A percentile compares a stretch with the other conserved stretches of the same genome.
phyloP scores from a whole-genome alignment of 2,329 filamentous ascomycete species.

The Magnaporthiopsis poae region DNA sequence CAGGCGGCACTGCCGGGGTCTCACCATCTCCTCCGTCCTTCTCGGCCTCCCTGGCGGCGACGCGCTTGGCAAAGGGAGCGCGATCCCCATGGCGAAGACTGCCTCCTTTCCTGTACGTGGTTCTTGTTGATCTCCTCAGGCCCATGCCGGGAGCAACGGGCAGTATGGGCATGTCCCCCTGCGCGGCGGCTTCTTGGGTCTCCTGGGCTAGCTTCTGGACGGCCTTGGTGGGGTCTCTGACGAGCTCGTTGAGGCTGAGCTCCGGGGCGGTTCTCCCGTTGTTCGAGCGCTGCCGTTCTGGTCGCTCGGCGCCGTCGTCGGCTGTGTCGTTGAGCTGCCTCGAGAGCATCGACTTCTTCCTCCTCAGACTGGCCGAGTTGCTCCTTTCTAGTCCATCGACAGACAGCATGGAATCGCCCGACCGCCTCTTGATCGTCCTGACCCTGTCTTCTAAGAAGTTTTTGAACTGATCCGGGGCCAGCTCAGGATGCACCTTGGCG shows the following conservation, averaged over 20 bases:
- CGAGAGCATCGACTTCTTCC: conserved; percentile 94
- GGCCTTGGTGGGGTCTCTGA: conserved; percentile 65
- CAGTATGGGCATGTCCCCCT: conserved; percentile 76
- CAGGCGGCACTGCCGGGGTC: conserved; percentile 31
- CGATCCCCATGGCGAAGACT: conserved; percentile 74
- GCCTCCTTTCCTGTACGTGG: conserved; percentile 76
- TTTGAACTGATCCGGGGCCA: conserved; percentile 93
- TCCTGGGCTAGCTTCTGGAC: conserved; percentile 60
- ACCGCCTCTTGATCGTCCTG: conserved; percentile 76
- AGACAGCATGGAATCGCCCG: conserved; percentile 59
- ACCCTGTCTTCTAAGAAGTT: conserved; percentile 90
- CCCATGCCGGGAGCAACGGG: conserved; percentile 68
- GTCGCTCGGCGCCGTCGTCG: conserved; percentile 67
- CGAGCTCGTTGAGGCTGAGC: conserved; percentile 68
- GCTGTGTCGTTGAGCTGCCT: conserved; percentile 70
- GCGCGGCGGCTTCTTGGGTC: conserved; percentile 30
- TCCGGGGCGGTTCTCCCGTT: conserved; percentile 45
- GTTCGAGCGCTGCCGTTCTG: conserved; percentile 63
- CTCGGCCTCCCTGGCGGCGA: conserved; percentile 52
- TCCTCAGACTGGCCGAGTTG: conserved; percentile 55
- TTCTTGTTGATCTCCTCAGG: conserved; percentile 79
- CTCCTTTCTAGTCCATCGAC: conserved; percentile 43
- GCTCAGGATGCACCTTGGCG: conserved; percentile 82
- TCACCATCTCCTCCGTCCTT: conserved; percentile 42
- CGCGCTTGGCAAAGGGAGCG: conserved; percentile 63